A percentile compares a stretch with the other conserved stretches of the same genome.
These are phyloP conservation scores for Odontarrhena argentea DNA, from an alignment of 345 rosid species.

Conservation along the genomic window DNA sequence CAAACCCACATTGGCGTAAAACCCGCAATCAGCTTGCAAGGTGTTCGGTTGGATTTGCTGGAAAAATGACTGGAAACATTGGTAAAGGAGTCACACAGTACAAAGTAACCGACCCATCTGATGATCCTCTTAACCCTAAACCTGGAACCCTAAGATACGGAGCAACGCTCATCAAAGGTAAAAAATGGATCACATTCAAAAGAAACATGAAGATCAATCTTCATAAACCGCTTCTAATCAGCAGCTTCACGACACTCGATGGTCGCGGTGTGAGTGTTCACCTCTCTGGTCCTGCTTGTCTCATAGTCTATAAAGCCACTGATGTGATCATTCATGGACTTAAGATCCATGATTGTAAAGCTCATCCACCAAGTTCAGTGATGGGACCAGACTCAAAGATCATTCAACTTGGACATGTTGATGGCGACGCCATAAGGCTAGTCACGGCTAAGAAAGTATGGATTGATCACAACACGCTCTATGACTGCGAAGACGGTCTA, in stretches of 20 bases:
- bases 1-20: slow-evolving; percentile 52
- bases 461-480: slow-evolving; percentile 79
- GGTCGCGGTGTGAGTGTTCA: slow-evolving; percentile 64
- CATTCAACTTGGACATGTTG: slow-evolving; percentile 52
- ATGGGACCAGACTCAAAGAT: slow-evolving; percentile 57
- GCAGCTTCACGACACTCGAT: slow-evolving; percentile 76
- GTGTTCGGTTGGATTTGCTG: slow-evolving; percentile 66
- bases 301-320: slow-evolving; percentile 55
- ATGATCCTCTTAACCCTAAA: slow-evolving; percentile 65
- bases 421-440: slow-evolving; percentile 72
- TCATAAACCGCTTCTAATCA: slow-evolving; percentile 56
- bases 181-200: slow-evolving; percentile 71
- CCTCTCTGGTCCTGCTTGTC: slow-evolving; percentile 60
- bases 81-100: slow-evolving; percentile 52
- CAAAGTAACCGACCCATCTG: slow-evolving; percentile 65
- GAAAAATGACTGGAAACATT: slow-evolving; percentile 64
- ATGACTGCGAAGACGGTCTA: slow-evolving; percentile 63
- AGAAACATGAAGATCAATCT: slow-evolving; percentile 62
- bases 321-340: slow-evolving; percentile 78
- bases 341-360: slow-evolving; percentile 64
- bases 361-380: slow-evolving; percentile 54
- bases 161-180: slow-evolving; percentile 55
- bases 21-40: slow-evolving; percentile 53
- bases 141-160: slow-evolving; percentile 70
- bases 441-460: slow-evolving; percentile 64